A percentile compares a stretch with the other conserved stretches of the same genome.
Conservation (phyloP, 768 basidiomycete genomes). For the Hemileccinum rubropunctum region DNA sequence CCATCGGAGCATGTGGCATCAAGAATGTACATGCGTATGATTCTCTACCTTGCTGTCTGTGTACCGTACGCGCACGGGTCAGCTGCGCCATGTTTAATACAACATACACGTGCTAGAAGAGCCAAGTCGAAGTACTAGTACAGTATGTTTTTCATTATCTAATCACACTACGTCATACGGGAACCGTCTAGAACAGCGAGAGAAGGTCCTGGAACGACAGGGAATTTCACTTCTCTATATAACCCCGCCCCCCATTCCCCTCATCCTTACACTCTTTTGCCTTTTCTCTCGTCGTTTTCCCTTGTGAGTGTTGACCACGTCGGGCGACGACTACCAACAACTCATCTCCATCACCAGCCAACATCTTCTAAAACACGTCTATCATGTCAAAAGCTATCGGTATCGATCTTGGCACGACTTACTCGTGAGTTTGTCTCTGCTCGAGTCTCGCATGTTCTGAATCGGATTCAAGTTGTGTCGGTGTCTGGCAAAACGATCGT, state of each 20-base stretch:
- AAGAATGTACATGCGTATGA: slow-evolving; percentile 27
- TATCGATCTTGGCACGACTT: slow-evolving; percentile 91
- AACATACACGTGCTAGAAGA: not conserved
- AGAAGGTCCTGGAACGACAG: slow-evolving; percentile 34
- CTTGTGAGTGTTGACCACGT: slow-evolving; percentile 18
- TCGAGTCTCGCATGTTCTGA: slow-evolving; percentile 2
- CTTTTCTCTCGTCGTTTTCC: slow-evolving; percentile 8
- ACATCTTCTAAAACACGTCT: slow-evolving; percentile 5
- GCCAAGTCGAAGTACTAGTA: too few relatives aligned
- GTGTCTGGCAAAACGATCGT: slow-evolving; percentile 99
- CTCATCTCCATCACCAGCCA: slow-evolving; percentile 10
- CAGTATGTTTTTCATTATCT: slow-evolving; percentile 29
- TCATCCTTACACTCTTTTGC: slow-evolving; percentile 12
- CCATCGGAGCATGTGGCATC: slow-evolving; percentile 25
- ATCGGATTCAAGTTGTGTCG: slow-evolving; percentile 72
- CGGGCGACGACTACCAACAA: not conserved
- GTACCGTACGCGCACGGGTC: slow-evolving; percentile 27
- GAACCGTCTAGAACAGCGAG: slow-evolving; percentile 33
- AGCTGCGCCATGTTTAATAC: not conserved
- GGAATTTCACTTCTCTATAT: slow-evolving; percentile 31
- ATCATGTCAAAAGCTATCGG: slow-evolving; percentile 79
- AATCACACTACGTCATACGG: slow-evolving; percentile 30
- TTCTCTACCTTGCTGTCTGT: slow-evolving; percentile 15
- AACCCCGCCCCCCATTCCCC: slow-evolving; percentile 10
- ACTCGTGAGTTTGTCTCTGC: slow-evolving; percentile 59